Evolutionary conservation across 1,284 basidiomycete genomes (phyloP), one percentile per base, ranked within the genome.

Genomic region (Salmacisia buchloeana): DNA sequence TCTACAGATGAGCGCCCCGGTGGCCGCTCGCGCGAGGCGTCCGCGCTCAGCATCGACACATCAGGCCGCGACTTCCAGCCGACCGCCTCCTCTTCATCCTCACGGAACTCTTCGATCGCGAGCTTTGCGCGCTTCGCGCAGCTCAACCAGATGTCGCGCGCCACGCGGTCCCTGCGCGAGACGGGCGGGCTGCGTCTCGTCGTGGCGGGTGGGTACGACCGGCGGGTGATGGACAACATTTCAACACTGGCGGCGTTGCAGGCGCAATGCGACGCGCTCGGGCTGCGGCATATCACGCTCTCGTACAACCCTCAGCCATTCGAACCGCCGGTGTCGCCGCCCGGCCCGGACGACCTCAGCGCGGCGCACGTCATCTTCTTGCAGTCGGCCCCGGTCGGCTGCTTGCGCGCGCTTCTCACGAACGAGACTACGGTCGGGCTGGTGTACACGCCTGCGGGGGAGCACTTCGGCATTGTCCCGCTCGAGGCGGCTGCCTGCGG

Each of bases 381-480:
- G 13, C 77, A 74, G 9, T 73, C 70, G 33, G 61, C 74, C 10
- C 77, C 77, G 6, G 68, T 72, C 43, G 54, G 74, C 10, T 58
- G 78, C 13, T 71, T 79, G 43, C 69, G 70, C 43, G 66, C 72
- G 13, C 65, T 78, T 5, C 62, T 79, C 54, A 63, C 68, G 15
- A 67, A 70, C 58, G 59, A 61, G 3, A 35, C 56, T 23, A 69
- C 69, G 12, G 61, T 61, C 4, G 72, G 66, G 6, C 83, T 98
- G 0, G 84, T 97, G 2, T 98, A 98, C 80, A 98, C 96, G 0
- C 94, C 96, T 0, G 83, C 86, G 1, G 94, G 96, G 80, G 94
- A 98, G 77, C 94, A 98, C 80, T 96, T 98, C 77, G 94, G 94
- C 1, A 97, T 98, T 71, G 94, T 90, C 0, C 94, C 94, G 0